Conservation (phyloP, 202 grass and related monocot genomes). For the Sporobolus alterniflorus region DNA sequence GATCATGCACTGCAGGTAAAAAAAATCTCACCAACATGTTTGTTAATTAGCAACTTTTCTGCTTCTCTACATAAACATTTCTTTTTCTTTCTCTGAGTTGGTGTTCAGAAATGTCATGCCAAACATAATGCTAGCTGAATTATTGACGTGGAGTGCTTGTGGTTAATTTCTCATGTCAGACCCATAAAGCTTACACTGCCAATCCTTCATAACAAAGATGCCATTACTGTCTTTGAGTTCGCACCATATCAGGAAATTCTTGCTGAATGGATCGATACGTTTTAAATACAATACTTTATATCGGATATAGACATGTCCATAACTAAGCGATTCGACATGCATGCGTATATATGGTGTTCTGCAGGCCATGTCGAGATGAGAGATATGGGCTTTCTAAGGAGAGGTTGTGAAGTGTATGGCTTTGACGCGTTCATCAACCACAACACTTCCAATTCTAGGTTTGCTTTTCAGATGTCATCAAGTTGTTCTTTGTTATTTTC, state of each 20-base stretch:
- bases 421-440: conserved; percentile 36
- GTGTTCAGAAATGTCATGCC: conserved; percentile 50
- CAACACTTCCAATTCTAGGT: conserved; percentile 40
- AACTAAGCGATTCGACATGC: conserved; percentile 17
- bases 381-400: conserved; percentile 54
- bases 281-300: not conserved
- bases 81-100: conserved; percentile 30
- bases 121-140: conserved; percentile 51
- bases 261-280: conserved; percentile 3
- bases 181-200: conserved; percentile 31
- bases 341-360: conserved; percentile 35
- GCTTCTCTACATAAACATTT: conserved; percentile 30
- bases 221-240: not conserved
- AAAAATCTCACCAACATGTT: conserved; percentile 17
- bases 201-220: not conserved
- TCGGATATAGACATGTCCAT: not conserved
- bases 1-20: conserved; percentile 70
- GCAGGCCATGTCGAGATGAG: conserved; percentile 55
- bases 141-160: conserved; percentile 37
- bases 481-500: not conserved
- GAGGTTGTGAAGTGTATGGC: conserved; percentile 29
- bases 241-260: not conserved
- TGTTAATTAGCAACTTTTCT: not conserved
- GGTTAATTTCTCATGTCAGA: conserved; percentile 21
- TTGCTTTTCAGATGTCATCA: not conserved